These are phyloP conservation scores for Auxenochlorella pyrenoidosa DNA, from an alignment of 139 green algal genomes.

Conservation along the genomic window DNA sequence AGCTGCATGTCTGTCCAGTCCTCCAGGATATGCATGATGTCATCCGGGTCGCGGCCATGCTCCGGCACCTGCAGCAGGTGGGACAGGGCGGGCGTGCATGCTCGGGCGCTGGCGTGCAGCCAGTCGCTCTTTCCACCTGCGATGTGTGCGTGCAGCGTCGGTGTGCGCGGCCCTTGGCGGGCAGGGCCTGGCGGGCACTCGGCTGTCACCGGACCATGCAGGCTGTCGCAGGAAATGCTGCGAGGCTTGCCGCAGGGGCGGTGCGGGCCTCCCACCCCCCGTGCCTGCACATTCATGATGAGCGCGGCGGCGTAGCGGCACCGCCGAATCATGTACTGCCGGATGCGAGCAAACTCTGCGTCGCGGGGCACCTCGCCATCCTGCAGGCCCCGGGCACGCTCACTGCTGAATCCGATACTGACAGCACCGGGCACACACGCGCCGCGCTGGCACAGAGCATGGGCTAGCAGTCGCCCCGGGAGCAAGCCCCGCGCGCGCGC, in stretches of 20 bases:
- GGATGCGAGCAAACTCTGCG: conserved; percentile 19
- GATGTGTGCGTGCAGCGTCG: no score
- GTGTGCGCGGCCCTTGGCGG: no score
- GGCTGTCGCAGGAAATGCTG: no score
- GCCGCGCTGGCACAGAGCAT: no score
- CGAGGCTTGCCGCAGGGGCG: no score
- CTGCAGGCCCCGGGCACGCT: not conserved
- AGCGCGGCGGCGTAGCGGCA: conserved; percentile 36
- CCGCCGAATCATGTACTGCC: conserved; percentile 40
- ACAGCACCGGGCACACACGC: not conserved
- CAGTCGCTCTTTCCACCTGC: no score
- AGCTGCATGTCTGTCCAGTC: conserved; percentile 43
- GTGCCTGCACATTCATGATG: conserved; percentile 37
- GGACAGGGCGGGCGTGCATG: not conserved
- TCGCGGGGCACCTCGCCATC: conserved; percentile 35
- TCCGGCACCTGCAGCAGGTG: not conserved
- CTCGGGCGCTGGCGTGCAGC: no score
- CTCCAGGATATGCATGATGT: conserved; percentile 36
- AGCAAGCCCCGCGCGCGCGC: not conserved
- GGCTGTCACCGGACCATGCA: no score
- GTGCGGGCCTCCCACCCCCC: not conserved
- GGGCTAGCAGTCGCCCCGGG: not conserved
- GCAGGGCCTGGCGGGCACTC: no score
- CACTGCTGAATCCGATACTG: not conserved
- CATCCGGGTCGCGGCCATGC: conserved; percentile 25